These are phyloP conservation scores for Malbranchea cinnamomea DNA, from an alignment of 2,329 filamentous ascomycete species.

Conservation along the genomic window DNA sequence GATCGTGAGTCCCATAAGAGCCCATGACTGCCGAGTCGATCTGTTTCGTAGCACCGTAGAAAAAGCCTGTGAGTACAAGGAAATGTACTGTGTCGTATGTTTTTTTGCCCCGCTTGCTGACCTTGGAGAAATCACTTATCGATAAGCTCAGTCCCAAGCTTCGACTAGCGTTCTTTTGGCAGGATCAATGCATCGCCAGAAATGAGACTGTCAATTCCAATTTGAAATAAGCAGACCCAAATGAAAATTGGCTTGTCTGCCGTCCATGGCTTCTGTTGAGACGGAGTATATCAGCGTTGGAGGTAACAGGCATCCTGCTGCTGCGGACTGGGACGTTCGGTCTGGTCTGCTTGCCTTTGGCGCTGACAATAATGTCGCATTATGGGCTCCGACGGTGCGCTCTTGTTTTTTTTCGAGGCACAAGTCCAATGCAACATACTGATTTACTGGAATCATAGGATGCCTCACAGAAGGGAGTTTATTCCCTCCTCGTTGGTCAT, in stretches of 20 bases:
- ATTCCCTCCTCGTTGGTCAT: slow-evolving; percentile 57
- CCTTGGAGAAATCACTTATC: no score
- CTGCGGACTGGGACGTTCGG: slow-evolving; percentile 70
- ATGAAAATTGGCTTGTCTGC: no score
- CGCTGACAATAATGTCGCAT: slow-evolving; percentile 70
- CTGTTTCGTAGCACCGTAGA: no score
- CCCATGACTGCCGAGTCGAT: no score
- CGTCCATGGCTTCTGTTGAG: slow-evolving; percentile 24
- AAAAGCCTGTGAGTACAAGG: no score
- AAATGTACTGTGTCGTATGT: no score
- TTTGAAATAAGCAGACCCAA: no score
- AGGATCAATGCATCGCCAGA: no score
- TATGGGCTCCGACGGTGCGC: slow-evolving; percentile 70
- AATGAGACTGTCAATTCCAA: no score
- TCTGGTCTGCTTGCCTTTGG: slow-evolving; percentile 70
- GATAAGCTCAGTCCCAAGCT: no score
- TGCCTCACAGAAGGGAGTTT: slow-evolving; percentile 41
- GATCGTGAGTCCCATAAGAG: slow-evolving; percentile 4
- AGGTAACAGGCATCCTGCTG: slow-evolving; percentile 77
- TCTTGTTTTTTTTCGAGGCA: slow-evolving; percentile 2
- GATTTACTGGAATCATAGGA: slow-evolving; percentile 21
- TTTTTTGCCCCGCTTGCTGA: no score
- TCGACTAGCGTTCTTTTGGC: no score
- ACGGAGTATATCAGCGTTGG: slow-evolving; percentile 55
- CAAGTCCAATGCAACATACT: slow-evolving; percentile 7